Conservation (phyloP, 2,329 filamentous ascomycete genomes). For the Diaporthe amygdali region DNA sequence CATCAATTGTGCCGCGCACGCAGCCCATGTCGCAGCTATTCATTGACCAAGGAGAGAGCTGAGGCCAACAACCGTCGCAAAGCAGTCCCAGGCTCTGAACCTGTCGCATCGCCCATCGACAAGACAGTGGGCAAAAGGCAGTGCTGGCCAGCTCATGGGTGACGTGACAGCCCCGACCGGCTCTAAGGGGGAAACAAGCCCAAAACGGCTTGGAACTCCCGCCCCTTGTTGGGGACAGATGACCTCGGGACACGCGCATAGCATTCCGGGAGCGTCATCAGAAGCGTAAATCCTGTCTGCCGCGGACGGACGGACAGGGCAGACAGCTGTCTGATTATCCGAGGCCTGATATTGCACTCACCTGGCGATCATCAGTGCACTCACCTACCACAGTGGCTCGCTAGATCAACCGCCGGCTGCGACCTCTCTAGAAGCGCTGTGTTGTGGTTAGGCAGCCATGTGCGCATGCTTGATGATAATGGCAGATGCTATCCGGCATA, state of each 20-base stretch:
- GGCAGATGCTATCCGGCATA: constrained; percentile 11
- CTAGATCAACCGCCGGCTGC: neutral
- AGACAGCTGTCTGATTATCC: constrained; percentile 6
- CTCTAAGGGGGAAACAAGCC: neutral
- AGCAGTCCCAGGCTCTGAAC: neutral
- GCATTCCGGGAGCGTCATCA: constrained; percentile 11
- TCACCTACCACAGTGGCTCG: neutral
- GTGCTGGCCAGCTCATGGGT: constrained; percentile 8
- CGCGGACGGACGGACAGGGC: neutral
- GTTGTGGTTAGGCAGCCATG: constrained; percentile 20
- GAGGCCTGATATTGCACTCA: constrained; percentile 1
- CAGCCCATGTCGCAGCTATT: neutral
- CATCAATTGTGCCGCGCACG: constrained; percentile 1
- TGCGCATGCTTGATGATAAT: constrained; percentile 10
- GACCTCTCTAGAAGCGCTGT: neutral
- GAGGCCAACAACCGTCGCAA: neutral
- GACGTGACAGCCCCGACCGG: constrained; percentile 1
- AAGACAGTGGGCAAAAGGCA: constrained; percentile 5
- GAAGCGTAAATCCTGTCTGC: neutral
- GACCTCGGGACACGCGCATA: constrained; percentile 14
- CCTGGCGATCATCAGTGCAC: constrained; percentile 6
- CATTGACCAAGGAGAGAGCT: neutral
- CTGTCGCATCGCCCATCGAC: neutral
- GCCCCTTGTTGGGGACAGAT: constrained; percentile 8
- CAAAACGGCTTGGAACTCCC: constrained; percentile 5